A percentile compares a stretch with the other conserved stretches of the same genome.
phyloP scores from a whole-genome alignment of 2,329 filamentous ascomycete species.

The Ceratocystis colombiana region DNA sequence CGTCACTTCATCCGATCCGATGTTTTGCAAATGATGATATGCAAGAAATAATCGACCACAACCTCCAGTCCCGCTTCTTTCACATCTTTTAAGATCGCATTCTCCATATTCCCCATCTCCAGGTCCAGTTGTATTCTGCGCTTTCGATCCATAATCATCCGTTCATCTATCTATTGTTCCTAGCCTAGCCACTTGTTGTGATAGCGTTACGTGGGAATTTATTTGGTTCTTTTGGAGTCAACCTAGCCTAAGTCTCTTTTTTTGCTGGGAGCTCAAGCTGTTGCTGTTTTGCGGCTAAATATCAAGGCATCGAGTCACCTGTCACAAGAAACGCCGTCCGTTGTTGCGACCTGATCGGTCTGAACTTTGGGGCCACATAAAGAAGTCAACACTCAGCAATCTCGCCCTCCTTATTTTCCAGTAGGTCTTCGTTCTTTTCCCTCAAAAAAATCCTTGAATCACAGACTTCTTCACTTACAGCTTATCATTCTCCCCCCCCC shows the following conservation, averaged over 20 bases:
- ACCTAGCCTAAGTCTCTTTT: not conserved
- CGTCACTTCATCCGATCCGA: not conserved
- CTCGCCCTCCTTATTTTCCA: not conserved
- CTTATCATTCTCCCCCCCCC: not conserved
- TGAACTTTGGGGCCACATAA: not conserved
- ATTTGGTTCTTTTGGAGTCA: not conserved
- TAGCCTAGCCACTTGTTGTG: not conserved
- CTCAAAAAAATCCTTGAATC: not conserved
- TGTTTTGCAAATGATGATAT: constrained; percentile 9
- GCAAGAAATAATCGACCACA: not conserved
- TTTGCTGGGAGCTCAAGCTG: not conserved
- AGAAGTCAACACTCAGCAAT: not conserved
- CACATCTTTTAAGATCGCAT: constrained; percentile 2
- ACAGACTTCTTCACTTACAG: not conserved
- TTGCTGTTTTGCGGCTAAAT: not conserved
- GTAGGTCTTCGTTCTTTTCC: not conserved
- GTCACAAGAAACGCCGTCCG: not conserved
- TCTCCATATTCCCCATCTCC: not conserved
- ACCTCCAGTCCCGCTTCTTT: not conserved
- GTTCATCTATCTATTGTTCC: not conserved
- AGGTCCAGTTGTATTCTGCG: constrained; percentile 3
- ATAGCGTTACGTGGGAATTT: not conserved
- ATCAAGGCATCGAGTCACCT: not conserved
- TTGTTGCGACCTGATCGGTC: not conserved
- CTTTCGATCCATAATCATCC: constrained; percentile 2